Evolutionary conservation across 129 eudicot species (phyloP).

Genomic region (Flaveria trinervia): DNA sequence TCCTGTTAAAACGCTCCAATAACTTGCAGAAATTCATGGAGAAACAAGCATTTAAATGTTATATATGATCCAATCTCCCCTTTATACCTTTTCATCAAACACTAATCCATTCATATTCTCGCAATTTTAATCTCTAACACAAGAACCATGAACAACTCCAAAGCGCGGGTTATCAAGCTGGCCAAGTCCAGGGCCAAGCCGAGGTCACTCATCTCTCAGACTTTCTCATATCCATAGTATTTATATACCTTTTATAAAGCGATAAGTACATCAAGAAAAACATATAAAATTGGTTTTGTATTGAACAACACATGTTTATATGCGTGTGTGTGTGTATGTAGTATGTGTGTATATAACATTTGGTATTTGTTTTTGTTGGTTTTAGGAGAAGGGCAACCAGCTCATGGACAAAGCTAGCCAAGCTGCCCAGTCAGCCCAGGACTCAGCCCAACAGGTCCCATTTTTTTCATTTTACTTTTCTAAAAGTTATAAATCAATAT

Average conservation of each 20-base stretch:
- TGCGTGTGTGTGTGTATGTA: too few relatives aligned
- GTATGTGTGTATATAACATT: neutral
- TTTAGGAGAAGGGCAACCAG: slow-evolving; percentile 65
- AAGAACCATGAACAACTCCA: slow-evolving; percentile 43
- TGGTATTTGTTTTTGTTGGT: slow-evolving; percentile 8
- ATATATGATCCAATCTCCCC: slow-evolving; percentile 30
- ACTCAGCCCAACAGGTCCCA: slow-evolving; percentile 50
- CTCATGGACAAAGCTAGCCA: slow-evolving; percentile 71
- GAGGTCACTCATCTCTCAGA: slow-evolving; percentile 33
- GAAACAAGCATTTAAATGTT: slow-evolving; percentile 18
- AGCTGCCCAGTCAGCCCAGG: slow-evolving; percentile 68
- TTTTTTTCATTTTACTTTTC: neutral
- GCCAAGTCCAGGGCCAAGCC: slow-evolving; percentile 69
- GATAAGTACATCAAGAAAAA: neutral
- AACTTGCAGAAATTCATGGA: slow-evolving; percentile 27
- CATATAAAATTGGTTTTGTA: neutral
- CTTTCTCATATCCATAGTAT: slow-evolving; percentile 7
- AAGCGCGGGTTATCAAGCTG: slow-evolving; percentile 53
- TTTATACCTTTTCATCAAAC: slow-evolving; percentile 22
- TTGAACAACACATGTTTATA: too few relatives aligned
- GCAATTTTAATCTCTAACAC: slow-evolving; percentile 26
- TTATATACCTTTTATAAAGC: neutral
- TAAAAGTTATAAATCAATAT: neutral
- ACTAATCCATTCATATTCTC: neutral
- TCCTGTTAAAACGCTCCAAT: slow-evolving; percentile 29